Evolutionary conservation across 805 yeast species (phyloP), one percentile per base, ranked within the genome.

Genomic region (Citeromyces matritensis): DNA sequence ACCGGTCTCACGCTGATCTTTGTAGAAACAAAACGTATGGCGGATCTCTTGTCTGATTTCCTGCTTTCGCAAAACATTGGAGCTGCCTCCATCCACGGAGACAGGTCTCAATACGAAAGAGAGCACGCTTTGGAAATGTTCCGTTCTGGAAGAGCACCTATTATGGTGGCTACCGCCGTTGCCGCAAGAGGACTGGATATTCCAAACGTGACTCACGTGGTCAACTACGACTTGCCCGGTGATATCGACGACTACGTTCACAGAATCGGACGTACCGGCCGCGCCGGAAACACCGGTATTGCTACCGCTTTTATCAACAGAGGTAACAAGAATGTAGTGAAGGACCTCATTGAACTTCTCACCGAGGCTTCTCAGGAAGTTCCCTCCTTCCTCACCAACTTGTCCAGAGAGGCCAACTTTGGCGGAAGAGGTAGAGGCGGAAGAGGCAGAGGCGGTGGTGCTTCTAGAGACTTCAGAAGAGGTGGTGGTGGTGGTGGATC

Each of bases 181-280:
- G 98, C 98, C 44, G 97, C 97, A 37, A 84, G 98, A 78, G 98
- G 98, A 69, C 74, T 91, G 60, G 98, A 91, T 73, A 91, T 91
- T 69, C 97, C 98, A 57, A 91, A 91, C 56, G 98, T 91, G 47
- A 79, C 93, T 30, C 97, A 88, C 55, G 98, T 91, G 51, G 79
- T 91, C 62, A 91, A 91, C 73, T 91, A 80, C 58, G 98, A 91
- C 56, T 69, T 91, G 57, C 98, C 98, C 57, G 66, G 79, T 53
- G 97, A 91, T 58, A 81, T 91, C 50, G 98, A 91, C 59, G 98
- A 91, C 61, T 91, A 91, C 55, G 98, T 91, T 37, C 98, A 91
- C 68, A 82, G 98, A 68, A 91, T 91, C 55, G 98, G 98, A 73
- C 88, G 98, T 76, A 91, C 99, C 52, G 99, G 98, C 63, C 91